A percentile compares a stretch with the other conserved stretches of the same genome.
Evolutionary conservation across 148 eudicot species (phyloP).

Genomic region (Arbutus unedo): DNA sequence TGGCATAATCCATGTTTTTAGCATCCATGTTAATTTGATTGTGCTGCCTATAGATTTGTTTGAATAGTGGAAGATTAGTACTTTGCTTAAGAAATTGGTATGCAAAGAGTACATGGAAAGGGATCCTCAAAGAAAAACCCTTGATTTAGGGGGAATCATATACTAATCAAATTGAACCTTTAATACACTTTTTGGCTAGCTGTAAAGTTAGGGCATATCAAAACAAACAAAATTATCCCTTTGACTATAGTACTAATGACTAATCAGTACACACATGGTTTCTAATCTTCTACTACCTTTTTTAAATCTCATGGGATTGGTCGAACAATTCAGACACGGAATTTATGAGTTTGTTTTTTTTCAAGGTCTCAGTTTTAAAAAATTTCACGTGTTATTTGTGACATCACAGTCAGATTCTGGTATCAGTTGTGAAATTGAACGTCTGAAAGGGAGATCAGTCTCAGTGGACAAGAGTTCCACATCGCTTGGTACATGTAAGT

Average conservation of each 20-base stretch:
- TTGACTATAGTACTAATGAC: neutral
- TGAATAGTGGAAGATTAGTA: neutral
- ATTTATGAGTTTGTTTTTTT: too few species aligned
- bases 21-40: neutral
- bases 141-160: neutral
- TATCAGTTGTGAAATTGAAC: too few species aligned
- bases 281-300: neutral
- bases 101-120: neutral
- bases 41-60: neutral
- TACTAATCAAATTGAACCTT: conserved; percentile 4
- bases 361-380: too few species aligned
- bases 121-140: neutral
- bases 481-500: too few species aligned
- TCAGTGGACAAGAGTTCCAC: too few species aligned
- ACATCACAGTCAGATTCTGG: too few species aligned
- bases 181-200: neutral
- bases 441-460: too few species aligned
- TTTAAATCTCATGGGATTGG: too few species aligned
- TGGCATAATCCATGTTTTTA: neutral
- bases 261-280: neutral
- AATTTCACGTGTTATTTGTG: too few species aligned
- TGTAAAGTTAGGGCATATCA: neutral
- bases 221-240: neutral
- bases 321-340: too few species aligned
- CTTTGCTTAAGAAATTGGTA: neutral